Evolutionary conservation across 23 red algal genomes (phyloP).

Genomic region (Gracilaria vermiculophylla): DNA sequence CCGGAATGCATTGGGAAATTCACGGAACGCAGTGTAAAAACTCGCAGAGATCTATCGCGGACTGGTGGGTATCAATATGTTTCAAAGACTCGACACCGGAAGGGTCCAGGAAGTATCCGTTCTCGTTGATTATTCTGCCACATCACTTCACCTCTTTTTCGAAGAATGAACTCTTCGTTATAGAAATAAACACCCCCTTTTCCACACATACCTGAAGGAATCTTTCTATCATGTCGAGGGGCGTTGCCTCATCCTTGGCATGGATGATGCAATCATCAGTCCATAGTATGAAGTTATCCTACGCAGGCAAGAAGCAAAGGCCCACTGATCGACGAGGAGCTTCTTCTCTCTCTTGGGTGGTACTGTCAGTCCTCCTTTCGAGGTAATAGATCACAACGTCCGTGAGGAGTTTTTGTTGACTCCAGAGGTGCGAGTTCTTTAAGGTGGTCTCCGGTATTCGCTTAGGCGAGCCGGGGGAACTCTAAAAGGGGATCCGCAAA

Average conservation of each 20-base stretch:
- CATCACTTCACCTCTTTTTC: slow-evolving; percentile 12
- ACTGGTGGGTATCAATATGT: background rate
- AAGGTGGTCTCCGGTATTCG: too few relatives aligned
- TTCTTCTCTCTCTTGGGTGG: too few relatives aligned
- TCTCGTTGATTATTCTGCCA: slow-evolving; percentile 5
- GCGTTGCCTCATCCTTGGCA: background rate
- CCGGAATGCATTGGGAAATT: slow-evolving; percentile 26
- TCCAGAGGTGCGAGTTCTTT: too few relatives aligned
- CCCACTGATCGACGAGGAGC: too few relatives aligned
- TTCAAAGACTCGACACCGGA: background rate
- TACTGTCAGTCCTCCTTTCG: too few relatives aligned
- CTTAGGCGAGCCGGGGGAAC: too few relatives aligned
- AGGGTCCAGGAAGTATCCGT: background rate
- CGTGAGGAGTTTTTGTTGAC: too few relatives aligned
- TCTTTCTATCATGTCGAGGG: slow-evolving; percentile 4
- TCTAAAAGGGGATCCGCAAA: too few relatives aligned
- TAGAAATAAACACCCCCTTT: background rate
- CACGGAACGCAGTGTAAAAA: slow-evolving; percentile 17
- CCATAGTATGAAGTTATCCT: slow-evolving; percentile 11
- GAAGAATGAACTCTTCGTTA: slow-evolving; percentile 25
- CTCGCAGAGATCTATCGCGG: background rate
- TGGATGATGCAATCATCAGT: slow-evolving; percentile 49
- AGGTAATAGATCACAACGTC: too few relatives aligned
- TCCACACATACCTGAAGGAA: slow-evolving; percentile 37
- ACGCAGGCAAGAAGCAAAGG: too few relatives aligned